These are phyloP conservation scores for Musa balbisiana DNA, from an alignment of 202 grass and related monocot genomes.

Conservation along the genomic window DNA sequence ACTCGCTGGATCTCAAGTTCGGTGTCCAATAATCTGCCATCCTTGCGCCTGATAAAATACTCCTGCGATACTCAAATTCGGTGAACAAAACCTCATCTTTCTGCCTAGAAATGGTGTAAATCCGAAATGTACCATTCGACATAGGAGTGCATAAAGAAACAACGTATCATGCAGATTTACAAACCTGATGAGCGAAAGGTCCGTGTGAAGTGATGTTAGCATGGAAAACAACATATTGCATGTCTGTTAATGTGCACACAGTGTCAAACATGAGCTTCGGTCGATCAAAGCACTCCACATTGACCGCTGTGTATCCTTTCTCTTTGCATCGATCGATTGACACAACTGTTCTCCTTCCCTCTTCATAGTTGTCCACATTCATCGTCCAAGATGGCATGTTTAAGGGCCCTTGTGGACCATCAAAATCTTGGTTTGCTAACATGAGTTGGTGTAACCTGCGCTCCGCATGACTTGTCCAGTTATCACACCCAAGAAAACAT, in stretches of 20 bases:
- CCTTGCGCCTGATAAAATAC: constrained; percentile 41
- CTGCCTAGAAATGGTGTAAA: neutral
- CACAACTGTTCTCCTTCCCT: constrained; percentile 19
- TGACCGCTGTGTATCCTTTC: constrained; percentile 41
- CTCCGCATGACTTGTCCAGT: constrained; percentile 25
- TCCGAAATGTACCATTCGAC: too few species aligned
- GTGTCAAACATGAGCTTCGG: constrained; percentile 48
- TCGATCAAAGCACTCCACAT: constrained; percentile 38
- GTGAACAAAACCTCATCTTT: too few species aligned
- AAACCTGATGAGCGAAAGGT: constrained; percentile 34
- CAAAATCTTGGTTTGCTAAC: constrained; percentile 34
- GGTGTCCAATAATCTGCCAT: constrained; percentile 30
- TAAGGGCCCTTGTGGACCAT: neutral
- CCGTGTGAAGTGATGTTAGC: constrained; percentile 35
- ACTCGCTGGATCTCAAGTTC: constrained; percentile 24
- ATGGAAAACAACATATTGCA: constrained; percentile 48
- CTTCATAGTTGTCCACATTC: constrained; percentile 14
- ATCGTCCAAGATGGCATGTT: constrained; percentile 9
- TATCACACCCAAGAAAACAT: constrained; percentile 29
- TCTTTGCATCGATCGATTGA: constrained; percentile 35
- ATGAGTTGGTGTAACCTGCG: constrained; percentile 43
- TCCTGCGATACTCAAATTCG: constrained; percentile 25
- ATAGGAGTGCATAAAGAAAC: neutral
- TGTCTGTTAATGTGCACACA: constrained; percentile 40
- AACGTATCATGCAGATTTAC: neutral